Evolutionary conservation across 2,329 filamentous ascomycete genomes (phyloP).

Genomic region (Dothidotthia symphoricarpi): DNA sequence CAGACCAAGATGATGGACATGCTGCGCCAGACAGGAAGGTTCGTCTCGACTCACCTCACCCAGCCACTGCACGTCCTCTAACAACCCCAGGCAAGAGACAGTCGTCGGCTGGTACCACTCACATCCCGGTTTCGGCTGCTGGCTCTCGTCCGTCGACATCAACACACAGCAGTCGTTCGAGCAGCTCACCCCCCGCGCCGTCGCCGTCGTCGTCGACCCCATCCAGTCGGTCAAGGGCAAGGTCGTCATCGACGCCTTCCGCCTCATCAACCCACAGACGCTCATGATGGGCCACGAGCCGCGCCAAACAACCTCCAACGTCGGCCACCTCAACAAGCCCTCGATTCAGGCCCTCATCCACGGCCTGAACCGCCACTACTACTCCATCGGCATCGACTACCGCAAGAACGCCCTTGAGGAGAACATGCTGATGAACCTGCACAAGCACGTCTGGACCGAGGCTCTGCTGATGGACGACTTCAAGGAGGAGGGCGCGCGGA

Average conservation of each 20-base stretch:
- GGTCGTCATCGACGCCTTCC: constrained; percentile 98
- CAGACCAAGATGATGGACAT: constrained; percentile 99
- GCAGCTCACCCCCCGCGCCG: constrained; percentile 92
- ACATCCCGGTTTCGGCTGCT: constrained; percentile 98
- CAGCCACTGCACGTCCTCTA: too few relatives aligned
- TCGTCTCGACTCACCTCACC: constrained; percentile 20
- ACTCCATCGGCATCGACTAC: constrained; percentile 98
- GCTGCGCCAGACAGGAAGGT: constrained; percentile 95
- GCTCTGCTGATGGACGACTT: constrained; percentile 97
- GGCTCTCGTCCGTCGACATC: constrained; percentile 98
- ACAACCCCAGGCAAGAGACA: constrained; percentile 72
- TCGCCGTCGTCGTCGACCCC: constrained; percentile 96
- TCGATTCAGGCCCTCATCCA: constrained; percentile 99
- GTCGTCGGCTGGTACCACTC: constrained; percentile 99
- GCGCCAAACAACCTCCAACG: constrained; percentile 93
- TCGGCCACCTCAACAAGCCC: constrained; percentile 97
- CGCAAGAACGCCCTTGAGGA: constrained; percentile 96
- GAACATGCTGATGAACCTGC: constrained; percentile 99
- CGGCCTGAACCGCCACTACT: constrained; percentile 97
- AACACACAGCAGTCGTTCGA: constrained; percentile 99
- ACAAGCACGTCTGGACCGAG: constrained; percentile 99
- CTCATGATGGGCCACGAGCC: constrained; percentile 98
- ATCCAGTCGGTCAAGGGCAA: constrained; percentile 99
- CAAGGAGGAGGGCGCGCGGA: constrained; percentile 75
- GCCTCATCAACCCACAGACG: constrained; percentile 95